Evolutionary conservation across 768 basidiomycete genomes (phyloP).

Genomic region (Chalciporus piperatus): DNA sequence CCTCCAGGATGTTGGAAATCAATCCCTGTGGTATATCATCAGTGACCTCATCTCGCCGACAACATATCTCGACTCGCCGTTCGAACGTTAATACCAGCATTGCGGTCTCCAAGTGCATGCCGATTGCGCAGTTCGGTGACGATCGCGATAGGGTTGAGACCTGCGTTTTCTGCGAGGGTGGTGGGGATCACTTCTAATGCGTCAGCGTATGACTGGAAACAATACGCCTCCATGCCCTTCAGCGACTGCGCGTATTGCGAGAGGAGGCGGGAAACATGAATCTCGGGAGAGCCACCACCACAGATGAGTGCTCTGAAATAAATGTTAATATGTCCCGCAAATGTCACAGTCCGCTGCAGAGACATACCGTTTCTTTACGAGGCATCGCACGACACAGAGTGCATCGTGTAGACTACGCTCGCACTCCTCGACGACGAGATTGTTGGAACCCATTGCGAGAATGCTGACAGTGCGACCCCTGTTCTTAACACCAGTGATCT

Average conservation of each 20-base stretch:
- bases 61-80: constrained; percentile 55
- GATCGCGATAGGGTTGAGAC: constrained; percentile 95
- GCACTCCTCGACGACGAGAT: constrained; percentile 92
- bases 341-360: background rate
- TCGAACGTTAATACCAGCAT: constrained; percentile 96
- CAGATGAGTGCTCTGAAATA: constrained; percentile 78
- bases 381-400: constrained; percentile 96
- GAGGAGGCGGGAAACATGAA: constrained; percentile 89
- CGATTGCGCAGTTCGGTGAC: constrained; percentile 97
- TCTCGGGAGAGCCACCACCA: constrained; percentile 97
- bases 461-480: constrained; percentile 93
- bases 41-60: background rate
- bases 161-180: constrained; percentile 97
- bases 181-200: constrained; percentile 97
- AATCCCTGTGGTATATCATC: constrained; percentile 58
- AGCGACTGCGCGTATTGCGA: constrained; percentile 90
- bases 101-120: constrained; percentile 91
- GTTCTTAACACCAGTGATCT: constrained; percentile 93
- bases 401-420: constrained; percentile 98
- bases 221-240: constrained; percentile 98
- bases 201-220: constrained; percentile 98
- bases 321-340: background rate
- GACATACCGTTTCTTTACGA: constrained; percentile 93
- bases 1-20: constrained; percentile 96
- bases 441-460: constrained; percentile 91